These are phyloP conservation scores for Coniosporium tulheliwenetii DNA, from an alignment of 2,329 filamentous ascomycete species.

Conservation along the genomic window DNA sequence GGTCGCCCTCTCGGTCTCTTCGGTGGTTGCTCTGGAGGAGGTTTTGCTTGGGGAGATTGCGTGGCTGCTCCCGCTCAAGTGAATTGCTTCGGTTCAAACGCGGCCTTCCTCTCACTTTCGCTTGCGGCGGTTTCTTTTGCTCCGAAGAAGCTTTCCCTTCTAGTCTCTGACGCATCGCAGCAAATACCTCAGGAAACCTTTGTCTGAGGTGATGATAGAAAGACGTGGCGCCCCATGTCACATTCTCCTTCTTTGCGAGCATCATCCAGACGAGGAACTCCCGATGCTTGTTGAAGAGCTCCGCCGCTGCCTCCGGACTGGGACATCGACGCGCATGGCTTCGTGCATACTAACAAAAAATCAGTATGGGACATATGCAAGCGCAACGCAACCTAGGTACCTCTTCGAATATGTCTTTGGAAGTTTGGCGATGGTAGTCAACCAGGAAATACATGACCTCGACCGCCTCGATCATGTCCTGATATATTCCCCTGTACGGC, in stretches of 20 bases:
- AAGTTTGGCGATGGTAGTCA: constrained; percentile 32
- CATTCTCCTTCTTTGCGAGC: constrained; percentile 24
- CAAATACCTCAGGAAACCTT: constrained; percentile 13
- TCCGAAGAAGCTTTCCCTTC: too few species aligned
- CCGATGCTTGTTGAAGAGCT: constrained; percentile 13
- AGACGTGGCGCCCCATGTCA: constrained; percentile 26
- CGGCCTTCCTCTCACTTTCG: too few species aligned
- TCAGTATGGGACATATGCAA: constrained; percentile 14
- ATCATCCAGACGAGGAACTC: constrained; percentile 30
- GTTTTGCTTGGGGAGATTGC: too few species aligned
- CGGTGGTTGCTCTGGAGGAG: too few species aligned
- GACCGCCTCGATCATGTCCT: constrained; percentile 47
- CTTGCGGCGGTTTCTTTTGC: too few species aligned
- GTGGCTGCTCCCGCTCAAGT: too few species aligned
- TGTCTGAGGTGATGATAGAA: constrained; percentile 24
- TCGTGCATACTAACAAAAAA: constrained; percentile 21
- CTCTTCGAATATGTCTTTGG: constrained; percentile 15
- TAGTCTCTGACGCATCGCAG: too few species aligned
- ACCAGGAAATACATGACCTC: constrained; percentile 47
- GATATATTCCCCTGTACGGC: constrained; percentile 40
- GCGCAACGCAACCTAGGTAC: constrained; percentile 10
- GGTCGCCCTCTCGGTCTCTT: too few species aligned
- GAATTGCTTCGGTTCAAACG: too few species aligned
- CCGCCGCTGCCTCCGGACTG: constrained; percentile 5
- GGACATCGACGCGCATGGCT: constrained; percentile 2